Conservation (phyloP, 805 yeast genomes). For the Nakazawaea populi region DNA sequence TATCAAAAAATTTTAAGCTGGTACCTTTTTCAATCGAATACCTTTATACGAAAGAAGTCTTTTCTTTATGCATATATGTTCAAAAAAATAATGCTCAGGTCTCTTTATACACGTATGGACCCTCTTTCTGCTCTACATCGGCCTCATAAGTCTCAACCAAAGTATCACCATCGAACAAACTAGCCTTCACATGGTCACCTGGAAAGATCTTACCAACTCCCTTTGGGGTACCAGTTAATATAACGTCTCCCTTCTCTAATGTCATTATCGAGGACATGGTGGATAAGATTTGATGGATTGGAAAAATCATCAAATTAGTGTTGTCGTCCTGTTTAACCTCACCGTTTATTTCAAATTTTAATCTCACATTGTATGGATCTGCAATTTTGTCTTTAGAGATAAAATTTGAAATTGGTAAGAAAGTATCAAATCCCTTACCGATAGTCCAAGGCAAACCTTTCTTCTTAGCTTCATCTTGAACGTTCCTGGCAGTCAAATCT, state of each 20-base stretch:
- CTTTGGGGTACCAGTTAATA: slow-evolving; percentile 94
- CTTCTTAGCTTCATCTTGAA: slow-evolving; percentile 89
- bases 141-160: slow-evolving; percentile 45
- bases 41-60: too few relatives aligned
- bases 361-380: slow-evolving; percentile 67
- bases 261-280: slow-evolving; percentile 89
- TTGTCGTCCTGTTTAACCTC: slow-evolving; percentile 59
- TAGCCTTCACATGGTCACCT: slow-evolving; percentile 73
- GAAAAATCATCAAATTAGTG: slow-evolving; percentile 82
- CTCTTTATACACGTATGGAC: slow-evolving; percentile 51
- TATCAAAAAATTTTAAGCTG: slow-evolving; percentile 35
- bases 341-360: slow-evolving; percentile 66
- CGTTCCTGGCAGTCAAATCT: slow-evolving; percentile 93
- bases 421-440: slow-evolving; percentile 96
- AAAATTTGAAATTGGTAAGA: slow-evolving; percentile 76
- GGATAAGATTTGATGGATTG: slow-evolving; percentile 73
- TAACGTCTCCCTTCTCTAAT: slow-evolving; percentile 81
- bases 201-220: slow-evolving; percentile 86
- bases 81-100: slow-evolving; percentile 17
- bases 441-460: slow-evolving; percentile 96
- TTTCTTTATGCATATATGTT: too few relatives aligned
- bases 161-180: slow-evolving; percentile 49
- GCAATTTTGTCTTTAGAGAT: slow-evolving; percentile 62
- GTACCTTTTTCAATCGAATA: too few relatives aligned
- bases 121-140: slow-evolving; percentile 48